Conservation (phyloP, 2,329 filamentous ascomycete species). For the Hypoxylon sp. region DNA sequence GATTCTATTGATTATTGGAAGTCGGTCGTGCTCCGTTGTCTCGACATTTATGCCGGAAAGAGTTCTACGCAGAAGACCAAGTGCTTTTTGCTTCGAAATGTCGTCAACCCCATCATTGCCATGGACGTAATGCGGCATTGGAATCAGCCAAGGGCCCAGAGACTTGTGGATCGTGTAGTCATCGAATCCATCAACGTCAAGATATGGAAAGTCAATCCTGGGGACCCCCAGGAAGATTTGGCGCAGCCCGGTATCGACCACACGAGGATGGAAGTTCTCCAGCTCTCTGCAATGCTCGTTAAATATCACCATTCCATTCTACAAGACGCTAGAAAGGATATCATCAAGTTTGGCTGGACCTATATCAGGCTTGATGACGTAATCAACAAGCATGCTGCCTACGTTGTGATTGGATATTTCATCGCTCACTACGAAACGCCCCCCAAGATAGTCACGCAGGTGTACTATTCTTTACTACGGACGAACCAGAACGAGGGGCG, state of each 20-base stretch:
- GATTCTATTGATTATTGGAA: constrained; percentile 88
- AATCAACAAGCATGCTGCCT: constrained; percentile 98
- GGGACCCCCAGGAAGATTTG: constrained; percentile 83
- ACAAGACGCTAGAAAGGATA: constrained; percentile 92
- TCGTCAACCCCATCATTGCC: constrained; percentile 95
- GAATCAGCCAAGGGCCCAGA: constrained; percentile 67
- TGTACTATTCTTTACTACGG: constrained; percentile 89
- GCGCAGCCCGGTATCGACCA: constrained; percentile 90
- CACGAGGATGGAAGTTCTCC: constrained; percentile 92
- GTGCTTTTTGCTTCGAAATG: constrained; percentile 87
- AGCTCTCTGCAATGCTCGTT: constrained; percentile 92
- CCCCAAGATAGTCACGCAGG: constrained; percentile 92
- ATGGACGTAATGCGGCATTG: constrained; percentile 94
- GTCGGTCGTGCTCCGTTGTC: constrained; percentile 80
- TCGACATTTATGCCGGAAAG: constrained; percentile 85
- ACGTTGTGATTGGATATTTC: constrained; percentile 97
- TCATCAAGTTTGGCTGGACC: constrained; percentile 99
- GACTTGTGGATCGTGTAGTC: constrained; percentile 84
- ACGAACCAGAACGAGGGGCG: constrained; percentile 96
- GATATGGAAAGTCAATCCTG: constrained; percentile 90
- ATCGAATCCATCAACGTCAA: constrained; percentile 91
- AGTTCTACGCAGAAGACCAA: constrained; percentile 87
- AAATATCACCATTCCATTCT: constrained; percentile 92
- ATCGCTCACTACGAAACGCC: constrained; percentile 97
- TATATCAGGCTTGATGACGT: constrained; percentile 98